Conservation (phyloP, 371 early-diverging fungal genomes). For the Mucor racemosus region DNA sequence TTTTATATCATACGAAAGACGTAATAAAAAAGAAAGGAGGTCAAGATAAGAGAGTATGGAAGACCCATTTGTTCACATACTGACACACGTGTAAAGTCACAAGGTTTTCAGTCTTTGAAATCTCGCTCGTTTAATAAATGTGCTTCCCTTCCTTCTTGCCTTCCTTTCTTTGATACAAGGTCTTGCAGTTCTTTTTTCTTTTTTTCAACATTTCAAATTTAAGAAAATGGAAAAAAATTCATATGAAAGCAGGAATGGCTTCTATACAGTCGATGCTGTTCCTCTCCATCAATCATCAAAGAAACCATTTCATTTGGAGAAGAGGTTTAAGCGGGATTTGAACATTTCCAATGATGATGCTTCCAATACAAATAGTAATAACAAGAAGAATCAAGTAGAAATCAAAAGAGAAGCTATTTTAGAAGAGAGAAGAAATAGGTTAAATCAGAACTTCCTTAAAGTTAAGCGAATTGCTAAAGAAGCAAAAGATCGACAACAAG, state of each 20-base stretch:
- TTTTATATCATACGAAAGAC: neutral
- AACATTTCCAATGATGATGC: conserved; percentile 13
- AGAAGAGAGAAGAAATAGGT: conserved; percentile 32
- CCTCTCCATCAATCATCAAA: conserved; percentile 26
- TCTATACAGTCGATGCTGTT: conserved; percentile 24
- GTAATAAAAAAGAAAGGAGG: conserved; percentile 5
- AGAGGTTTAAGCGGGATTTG: conserved; percentile 35
- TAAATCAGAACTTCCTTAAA: conserved; percentile 35
- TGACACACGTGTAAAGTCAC: conserved; percentile 19
- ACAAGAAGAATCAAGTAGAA: conserved; percentile 32
- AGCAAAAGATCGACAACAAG: conserved; percentile 31
- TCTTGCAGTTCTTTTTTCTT: neutral
- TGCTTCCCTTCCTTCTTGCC: neutral
- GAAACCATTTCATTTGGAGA: conserved; percentile 43
- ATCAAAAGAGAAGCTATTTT: conserved; percentile 41
- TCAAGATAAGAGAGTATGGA: neutral
- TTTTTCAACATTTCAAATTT: neutral
- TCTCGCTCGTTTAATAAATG: conserved; percentile 9
- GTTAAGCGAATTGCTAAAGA: conserved; percentile 39
- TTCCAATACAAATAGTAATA: conserved; percentile 15
- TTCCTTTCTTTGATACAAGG: neutral
- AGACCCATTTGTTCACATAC: neutral
- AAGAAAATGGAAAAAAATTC: conserved; percentile 1
- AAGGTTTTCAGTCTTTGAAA: conserved; percentile 13
- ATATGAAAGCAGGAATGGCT: conserved; percentile 11